phyloP scores from a whole-genome alignment of 345 rosid species.

The Dipteronia dyeriana region DNA sequence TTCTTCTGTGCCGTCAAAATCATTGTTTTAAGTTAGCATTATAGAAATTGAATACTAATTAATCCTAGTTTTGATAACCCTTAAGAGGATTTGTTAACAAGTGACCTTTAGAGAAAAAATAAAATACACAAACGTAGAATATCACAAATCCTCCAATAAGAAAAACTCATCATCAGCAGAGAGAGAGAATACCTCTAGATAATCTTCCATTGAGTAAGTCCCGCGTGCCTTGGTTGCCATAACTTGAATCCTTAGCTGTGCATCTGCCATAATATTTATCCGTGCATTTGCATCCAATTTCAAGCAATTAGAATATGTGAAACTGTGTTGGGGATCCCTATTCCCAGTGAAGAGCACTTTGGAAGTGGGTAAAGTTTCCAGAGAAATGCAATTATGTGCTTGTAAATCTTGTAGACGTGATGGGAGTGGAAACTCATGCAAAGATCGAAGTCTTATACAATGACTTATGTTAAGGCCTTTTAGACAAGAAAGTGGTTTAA shows the following conservation, averaged over 20 bases:
- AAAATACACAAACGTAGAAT: no score
- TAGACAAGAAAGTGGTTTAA: constrained; percentile 6
- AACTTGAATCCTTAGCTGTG: not conserved
- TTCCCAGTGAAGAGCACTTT: not conserved
- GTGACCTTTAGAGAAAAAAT: not conserved
- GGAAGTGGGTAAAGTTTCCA: not conserved
- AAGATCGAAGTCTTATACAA: constrained; percentile 6
- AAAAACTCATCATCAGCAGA: not conserved
- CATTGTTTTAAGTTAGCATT: not conserved
- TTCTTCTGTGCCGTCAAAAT: not conserved
- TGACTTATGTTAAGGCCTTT: not conserved
- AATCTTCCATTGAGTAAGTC: not conserved
- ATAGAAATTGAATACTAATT: not conserved
- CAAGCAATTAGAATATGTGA: not conserved
- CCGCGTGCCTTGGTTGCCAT: constrained; percentile 1
- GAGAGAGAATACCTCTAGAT: not conserved
- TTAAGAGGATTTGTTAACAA: not conserved
- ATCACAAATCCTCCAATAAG: no score
- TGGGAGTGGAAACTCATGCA: not conserved
- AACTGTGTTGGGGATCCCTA: not conserved
- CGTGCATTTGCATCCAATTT: constrained; percentile 3
- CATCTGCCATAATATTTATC: not conserved
- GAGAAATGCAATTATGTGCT: not conserved
- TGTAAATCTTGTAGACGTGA: not conserved
- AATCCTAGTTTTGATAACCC: no score